Conservation (phyloP, 257 asterid genomes). For the Linaria vulgaris region DNA sequence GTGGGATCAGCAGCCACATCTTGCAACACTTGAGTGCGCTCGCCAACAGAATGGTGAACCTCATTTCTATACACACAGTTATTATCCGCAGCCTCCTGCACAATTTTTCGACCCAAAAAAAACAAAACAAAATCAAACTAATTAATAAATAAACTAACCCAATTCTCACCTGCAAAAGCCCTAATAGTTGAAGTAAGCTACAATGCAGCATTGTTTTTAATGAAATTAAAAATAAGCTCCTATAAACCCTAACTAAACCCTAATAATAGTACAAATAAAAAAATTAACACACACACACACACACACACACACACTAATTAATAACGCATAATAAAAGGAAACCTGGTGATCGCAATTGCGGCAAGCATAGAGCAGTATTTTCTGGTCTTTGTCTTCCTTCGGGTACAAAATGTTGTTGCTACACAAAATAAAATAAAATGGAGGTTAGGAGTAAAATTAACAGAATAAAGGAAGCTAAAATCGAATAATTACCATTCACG, state of each 20-base stretch:
- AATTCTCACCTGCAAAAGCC: not conserved
- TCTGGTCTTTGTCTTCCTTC: constrained; percentile 78
- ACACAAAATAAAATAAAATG: constrained; percentile 11
- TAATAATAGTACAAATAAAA: constrained; percentile 5
- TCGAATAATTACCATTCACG: constrained; percentile 72
- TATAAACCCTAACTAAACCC: constrained; percentile 27
- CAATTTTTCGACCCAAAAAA: not conserved
- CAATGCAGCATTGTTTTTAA: not conserved
- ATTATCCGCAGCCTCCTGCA: constrained; percentile 89
- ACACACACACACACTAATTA: not conserved
- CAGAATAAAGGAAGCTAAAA: not conserved
- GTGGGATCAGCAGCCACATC: constrained; percentile 99
- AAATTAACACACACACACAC: not conserved
- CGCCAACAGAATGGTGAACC: constrained; percentile 83
- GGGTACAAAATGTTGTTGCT: constrained; percentile 86
- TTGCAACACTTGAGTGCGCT: constrained; percentile 86
- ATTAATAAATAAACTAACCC: not conserved
- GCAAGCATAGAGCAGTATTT: constrained; percentile 82
- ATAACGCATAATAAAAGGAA: not conserved
- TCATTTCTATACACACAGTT: constrained; percentile 89
- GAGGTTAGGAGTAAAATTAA: not conserved
- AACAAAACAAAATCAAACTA: not conserved
- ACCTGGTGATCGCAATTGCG: constrained; percentile 95
- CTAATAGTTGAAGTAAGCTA: not conserved
- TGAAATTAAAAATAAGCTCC: not conserved